Percentiles rank a stretch among this genome's conserved stretches.
phyloP scores from a whole-genome alignment of 768 basidiomycete species.

The Rhodotorula graminis region DNA sequence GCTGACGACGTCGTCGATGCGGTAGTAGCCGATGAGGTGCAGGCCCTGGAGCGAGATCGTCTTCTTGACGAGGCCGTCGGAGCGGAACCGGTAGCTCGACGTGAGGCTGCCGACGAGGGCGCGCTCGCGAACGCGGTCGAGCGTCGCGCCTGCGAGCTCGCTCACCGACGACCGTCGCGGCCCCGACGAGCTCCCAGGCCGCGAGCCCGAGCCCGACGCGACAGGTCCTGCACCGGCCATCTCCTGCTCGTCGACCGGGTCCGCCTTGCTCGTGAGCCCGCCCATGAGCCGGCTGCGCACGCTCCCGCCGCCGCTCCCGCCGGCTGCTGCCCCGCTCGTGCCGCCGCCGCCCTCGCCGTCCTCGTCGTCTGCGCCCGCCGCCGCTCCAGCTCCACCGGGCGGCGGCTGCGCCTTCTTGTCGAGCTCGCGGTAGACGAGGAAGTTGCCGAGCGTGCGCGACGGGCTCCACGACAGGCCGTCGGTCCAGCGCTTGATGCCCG shows the following conservation, averaged over 20 bases:
- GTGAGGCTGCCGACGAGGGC: slow-evolving; percentile 84
- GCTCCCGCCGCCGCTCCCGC: slow-evolving; percentile 45
- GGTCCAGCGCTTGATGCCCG: slow-evolving; percentile 85
- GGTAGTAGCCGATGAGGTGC: slow-evolving; percentile 92
- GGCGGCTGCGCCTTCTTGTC: slow-evolving; percentile 57
- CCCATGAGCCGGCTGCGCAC: slow-evolving; percentile 13
- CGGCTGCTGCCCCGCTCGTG: not conserved
- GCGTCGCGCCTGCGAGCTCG: not conserved
- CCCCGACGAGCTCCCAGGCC: not conserved
- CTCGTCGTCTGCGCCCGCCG: not conserved
- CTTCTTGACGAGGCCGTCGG: slow-evolving; percentile 94
- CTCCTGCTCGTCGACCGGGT: slow-evolving; percentile 22
- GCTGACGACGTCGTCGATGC: slow-evolving; percentile 79
- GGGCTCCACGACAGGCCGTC: slow-evolving; percentile 97
- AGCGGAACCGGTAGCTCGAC: slow-evolving; percentile 87
- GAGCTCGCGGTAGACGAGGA: slow-evolving; percentile 89
- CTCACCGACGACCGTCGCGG: not conserved
- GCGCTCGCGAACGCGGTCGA: slow-evolving; percentile 54
- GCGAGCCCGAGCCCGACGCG: not conserved
- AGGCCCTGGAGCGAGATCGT: slow-evolving; percentile 80
- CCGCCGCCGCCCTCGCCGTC: not conserved
- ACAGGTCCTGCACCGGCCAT: not conserved
- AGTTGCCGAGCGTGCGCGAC: slow-evolving; percentile 86
- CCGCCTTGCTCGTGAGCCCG: slow-evolving; percentile 28
- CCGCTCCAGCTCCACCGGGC: not conserved